Evolutionary conservation across 2,329 filamentous ascomycete genomes (phyloP).

Genomic region (Fusarium sp.): DNA sequence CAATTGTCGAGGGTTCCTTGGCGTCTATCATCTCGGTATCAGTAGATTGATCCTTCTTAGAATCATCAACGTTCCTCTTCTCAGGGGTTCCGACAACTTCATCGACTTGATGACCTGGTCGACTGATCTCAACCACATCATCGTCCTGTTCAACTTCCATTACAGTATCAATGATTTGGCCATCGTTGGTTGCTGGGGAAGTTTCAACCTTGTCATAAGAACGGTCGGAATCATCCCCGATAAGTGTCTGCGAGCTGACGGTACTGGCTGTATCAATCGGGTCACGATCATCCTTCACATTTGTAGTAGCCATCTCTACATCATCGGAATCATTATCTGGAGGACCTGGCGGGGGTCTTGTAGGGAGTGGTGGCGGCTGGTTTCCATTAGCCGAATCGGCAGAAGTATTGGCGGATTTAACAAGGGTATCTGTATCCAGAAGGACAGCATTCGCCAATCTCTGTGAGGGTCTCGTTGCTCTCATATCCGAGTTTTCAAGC

Average conservation of each 20-base stretch:
- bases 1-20: slow-evolving; percentile 54
- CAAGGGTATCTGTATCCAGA: slow-evolving; percentile 61
- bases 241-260: slow-evolving; percentile 64
- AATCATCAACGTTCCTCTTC: slow-evolving; percentile 5
- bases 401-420: slow-evolving; percentile 49
- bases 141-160: slow-evolving; percentile 40
- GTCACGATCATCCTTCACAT: slow-evolving; percentile 48
- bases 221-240: slow-evolving; percentile 55
- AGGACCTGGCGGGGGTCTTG: slow-evolving; percentile 58
- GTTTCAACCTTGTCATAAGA: slow-evolving; percentile 52
- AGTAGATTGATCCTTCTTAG: not conserved
- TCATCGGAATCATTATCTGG: slow-evolving; percentile 50
- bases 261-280: slow-evolving; percentile 57
- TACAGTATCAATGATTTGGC: slow-evolving; percentile 43
- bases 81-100: slow-evolving; percentile 9
- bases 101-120: not conserved
- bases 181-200: slow-evolving; percentile 21
- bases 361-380: slow-evolving; percentile 63
- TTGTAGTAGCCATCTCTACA: slow-evolving; percentile 51
- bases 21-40: slow-evolving; percentile 49
- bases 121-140: slow-evolving; percentile 17
- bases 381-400: slow-evolving; percentile 40
- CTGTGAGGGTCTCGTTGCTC: slow-evolving; percentile 76
- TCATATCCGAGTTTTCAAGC: slow-evolving; percentile 72
- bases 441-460: slow-evolving; percentile 85